Percentiles rank a stretch among this genome's conserved stretches.
phyloP scores from a whole-genome alignment of 139 green algal genomes.

The Eudorina sp. region DNA sequence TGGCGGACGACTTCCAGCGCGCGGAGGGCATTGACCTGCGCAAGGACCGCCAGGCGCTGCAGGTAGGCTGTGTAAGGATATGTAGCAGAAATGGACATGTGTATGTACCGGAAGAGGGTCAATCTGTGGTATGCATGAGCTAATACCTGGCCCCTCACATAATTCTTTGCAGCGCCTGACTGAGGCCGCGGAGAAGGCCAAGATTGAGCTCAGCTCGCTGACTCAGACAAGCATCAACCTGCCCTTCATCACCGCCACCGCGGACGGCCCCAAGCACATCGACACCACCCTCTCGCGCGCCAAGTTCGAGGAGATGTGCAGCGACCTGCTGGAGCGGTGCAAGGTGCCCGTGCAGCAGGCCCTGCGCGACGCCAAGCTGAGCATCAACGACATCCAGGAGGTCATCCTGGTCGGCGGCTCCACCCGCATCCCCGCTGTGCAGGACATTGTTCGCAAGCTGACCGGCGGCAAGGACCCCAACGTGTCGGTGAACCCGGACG shows the following conservation, averaged over 20 bases:
- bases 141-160: constrained; percentile 36
- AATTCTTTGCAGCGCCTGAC: constrained; percentile 86
- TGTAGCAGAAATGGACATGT: no score
- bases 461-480: constrained; percentile 93
- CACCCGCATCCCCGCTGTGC: constrained; percentile 97
- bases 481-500: constrained; percentile 98
- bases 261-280: constrained; percentile 99
- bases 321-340: constrained; percentile 93
- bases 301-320: constrained; percentile 96
- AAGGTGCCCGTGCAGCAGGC: constrained; percentile 92
- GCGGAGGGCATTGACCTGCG: constrained; percentile 96
- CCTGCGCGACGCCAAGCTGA: constrained; percentile 95
- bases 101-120: no score
- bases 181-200: constrained; percentile 99
- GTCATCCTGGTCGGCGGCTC: constrained; percentile 97
- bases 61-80: constrained; percentile 65
- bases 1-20: constrained; percentile 95
- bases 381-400: constrained; percentile 91
- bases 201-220: constrained; percentile 96
- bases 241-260: constrained; percentile 99
- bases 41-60: constrained; percentile 94
- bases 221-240: constrained; percentile 94
- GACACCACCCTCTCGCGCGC: constrained; percentile 83
- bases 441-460: constrained; percentile 93
- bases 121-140: constrained; percentile 10